Base-by-base conservation (phyloP, 2,329 filamentous ascomycete genomes). In the Cladosporium cucumerinum region DNA sequence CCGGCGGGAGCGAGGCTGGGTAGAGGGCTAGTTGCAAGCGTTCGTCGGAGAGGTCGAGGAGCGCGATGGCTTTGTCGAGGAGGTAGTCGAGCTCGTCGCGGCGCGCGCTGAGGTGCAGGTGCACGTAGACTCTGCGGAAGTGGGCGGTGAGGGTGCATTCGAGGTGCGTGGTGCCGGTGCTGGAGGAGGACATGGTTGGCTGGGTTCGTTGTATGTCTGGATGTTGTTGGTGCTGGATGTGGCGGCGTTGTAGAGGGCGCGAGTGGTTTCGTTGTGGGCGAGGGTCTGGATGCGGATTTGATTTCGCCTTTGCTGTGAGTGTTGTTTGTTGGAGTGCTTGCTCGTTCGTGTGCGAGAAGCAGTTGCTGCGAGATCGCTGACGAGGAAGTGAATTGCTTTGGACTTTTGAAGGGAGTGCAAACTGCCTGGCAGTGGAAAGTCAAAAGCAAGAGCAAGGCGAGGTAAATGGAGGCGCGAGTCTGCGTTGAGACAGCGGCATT, bases 111-210 rank as follows among this genome's bases (percentile, higher is more conserved):
- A 30, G 12, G 43, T 23, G n/a, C 4, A 61, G 59, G 23, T 61
- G 48, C 2, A 36, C n/a, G 48, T 28, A 49, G 59, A 61, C 23
- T 21, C 2, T 23, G 59, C 59, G 59, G 59, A 52, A 39, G 48
- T 52, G 30, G 3, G 28, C 14, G 59, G 6, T 52, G 46, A 52
- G 14, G 11, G 28, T 16, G 14, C 21, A 7, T 12, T 61, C 59
- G 59, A 52, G 28, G 23, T 54, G 48, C 6, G 59, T 54, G 48
- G 11, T 61, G 59, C 48, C 46, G 30, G 14, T 54, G 46, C 30
- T 52, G 30, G 48, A 61, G 10, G 59, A 61, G 21, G 59, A 23
- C 59, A 61, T 61, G 6, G 7, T 61, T n/a, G 39, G 7, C 14
- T 21, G 12, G n/a, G n/a, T 54, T 26, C 26, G 46, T 21, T 25